Base-by-base conservation (phyloP, 805 yeast species). In the Lipomyces lipofer region DNA sequence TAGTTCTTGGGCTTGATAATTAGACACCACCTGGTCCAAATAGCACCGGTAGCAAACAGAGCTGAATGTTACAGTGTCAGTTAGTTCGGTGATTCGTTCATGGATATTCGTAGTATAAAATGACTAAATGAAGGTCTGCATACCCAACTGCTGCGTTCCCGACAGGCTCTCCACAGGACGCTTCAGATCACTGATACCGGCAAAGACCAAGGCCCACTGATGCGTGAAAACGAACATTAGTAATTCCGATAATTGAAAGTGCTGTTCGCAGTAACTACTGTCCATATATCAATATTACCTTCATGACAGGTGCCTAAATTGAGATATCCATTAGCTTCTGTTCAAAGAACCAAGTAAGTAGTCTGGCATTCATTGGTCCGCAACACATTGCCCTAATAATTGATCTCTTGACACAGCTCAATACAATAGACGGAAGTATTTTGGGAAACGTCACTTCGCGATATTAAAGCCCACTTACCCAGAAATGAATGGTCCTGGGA, bases 21-120 rank as follows among this genome's bases (percentile, higher is more conserved):
- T 73, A 91, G 81, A 13, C 97, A 90, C 98, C 98, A 92, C 71
- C 99, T 83, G 32, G 99, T 92, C 99, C 99, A 92, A 65, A 92
- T 89, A 50, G 82, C 82, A 51, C 97, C 99, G 1, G 99, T 92
- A 44, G 91, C 90, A 64, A 87, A 78, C 54, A 92, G 77, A 1
- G 98, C 95, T 51, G 10, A 36, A 19, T 15, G 12, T 12, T 24
- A 22, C 4, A 36, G 40, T 13, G 24, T 5, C 40, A 8, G 45
- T 36, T 19, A 36, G 19, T 36, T 19, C 40, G 33, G 33, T 53
- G n/a, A n/a, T n/a, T n/a, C n/a, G n/a, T n/a, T n/a, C n/a, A n/a
- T n/a, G n/a, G n/a, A n/a, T n/a, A 67, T 57, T 27, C 22, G 15
- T 9, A 17, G 21, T 27, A 22, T 4, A 21, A 36, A 47, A 8